Percentiles rank a stretch among this genome's conserved stretches.
These are phyloP conservation scores for Trichoderma simmonsii DNA, from an alignment of 2,329 filamentous ascomycete species.

Conservation along the genomic window DNA sequence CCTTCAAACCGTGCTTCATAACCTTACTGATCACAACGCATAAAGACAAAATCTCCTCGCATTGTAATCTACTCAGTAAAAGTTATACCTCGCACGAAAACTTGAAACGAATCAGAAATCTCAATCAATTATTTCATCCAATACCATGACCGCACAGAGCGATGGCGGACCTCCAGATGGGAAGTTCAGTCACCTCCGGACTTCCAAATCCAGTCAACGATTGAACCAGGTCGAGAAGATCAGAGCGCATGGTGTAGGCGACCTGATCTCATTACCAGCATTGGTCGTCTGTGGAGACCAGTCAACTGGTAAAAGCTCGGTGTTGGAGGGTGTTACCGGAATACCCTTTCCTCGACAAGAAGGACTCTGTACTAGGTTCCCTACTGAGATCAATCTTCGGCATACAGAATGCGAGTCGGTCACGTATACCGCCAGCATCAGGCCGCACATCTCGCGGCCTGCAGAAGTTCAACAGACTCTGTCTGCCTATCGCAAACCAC, in stretches of 20 bases:
- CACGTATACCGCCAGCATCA: background rate
- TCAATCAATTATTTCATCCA: background rate
- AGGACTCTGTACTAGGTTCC: conserved; percentile 53
- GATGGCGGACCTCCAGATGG: background rate
- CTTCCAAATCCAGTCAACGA: background rate
- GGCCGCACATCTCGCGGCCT: background rate
- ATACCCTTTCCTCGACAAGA: conserved; percentile 53
- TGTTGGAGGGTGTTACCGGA: conserved; percentile 54
- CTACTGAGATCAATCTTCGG: conserved; percentile 52
- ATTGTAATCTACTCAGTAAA: no score
- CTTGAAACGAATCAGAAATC: background rate
- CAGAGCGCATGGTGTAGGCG: background rate
- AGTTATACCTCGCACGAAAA: no score
- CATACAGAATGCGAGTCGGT: conserved; percentile 17
- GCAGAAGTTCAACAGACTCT: background rate
- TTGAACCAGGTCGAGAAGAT: conserved; percentile 5
- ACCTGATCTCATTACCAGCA: conserved; percentile 36
- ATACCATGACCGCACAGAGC: background rate
- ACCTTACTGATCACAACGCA: no score
- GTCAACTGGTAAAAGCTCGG: conserved; percentile 55
- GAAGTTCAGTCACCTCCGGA: background rate
- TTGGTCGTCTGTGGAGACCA: conserved; percentile 56
- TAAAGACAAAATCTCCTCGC: no score
- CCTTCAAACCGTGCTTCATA: background rate
- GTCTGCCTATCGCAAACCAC: background rate